Conservation (phyloP, 208 protist species). For the Eutreptiella sp. region DNA sequence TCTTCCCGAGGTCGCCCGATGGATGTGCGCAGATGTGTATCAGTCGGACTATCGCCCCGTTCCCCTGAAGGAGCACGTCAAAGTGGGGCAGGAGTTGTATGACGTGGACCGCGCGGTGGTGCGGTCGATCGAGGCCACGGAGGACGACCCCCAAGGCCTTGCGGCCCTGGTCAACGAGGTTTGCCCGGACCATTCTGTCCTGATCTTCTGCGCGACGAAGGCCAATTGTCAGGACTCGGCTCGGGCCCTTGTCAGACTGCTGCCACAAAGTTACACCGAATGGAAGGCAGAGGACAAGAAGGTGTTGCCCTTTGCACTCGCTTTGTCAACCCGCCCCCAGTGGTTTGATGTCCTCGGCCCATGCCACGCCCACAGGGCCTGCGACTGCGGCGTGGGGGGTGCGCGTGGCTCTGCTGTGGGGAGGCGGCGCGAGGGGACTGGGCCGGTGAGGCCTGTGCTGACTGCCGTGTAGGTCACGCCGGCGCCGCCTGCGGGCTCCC, state of each 20-base stretch:
- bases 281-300: constrained; percentile 12
- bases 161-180: constrained; percentile 58
- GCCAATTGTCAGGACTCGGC: constrained; percentile 64
- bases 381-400: too few relatives aligned
- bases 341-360: too few relatives aligned
- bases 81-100: constrained; percentile 40
- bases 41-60: constrained; percentile 62
- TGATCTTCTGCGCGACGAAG: constrained; percentile 73
- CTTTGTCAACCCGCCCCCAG: too few relatives aligned
- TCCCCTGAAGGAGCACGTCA: constrained; percentile 56
- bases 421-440: too few relatives aligned
- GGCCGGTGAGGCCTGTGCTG: too few relatives aligned
- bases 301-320: too few relatives aligned
- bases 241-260: constrained; percentile 43
- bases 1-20: constrained; percentile 55
- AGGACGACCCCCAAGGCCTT: constrained; percentile 44
- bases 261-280: not conserved
- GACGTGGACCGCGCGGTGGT: constrained; percentile 15
- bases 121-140: not conserved
- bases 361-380: too few relatives aligned
- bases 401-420: too few relatives aligned
- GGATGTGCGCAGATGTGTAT: constrained; percentile 65
- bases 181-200: constrained; percentile 39
- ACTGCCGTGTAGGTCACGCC: too few relatives aligned
- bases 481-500: too few relatives aligned